phyloP scores from a whole-genome alignment of 495 filamentous ascomycete genomes.

The Paragyromitra xinjiangensis region DNA sequence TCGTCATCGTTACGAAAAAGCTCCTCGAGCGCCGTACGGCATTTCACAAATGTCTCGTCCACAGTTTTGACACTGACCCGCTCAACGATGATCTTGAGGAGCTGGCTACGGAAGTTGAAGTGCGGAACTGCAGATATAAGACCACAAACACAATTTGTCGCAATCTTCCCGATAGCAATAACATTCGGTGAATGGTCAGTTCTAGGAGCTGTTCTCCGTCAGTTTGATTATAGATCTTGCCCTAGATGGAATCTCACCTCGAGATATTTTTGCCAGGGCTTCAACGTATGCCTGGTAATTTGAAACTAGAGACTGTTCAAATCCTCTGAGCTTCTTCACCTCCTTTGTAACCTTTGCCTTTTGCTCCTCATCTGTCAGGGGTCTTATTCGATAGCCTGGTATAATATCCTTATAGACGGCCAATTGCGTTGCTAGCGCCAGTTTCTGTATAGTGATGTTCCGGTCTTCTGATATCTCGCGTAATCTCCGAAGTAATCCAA shows the following conservation, averaged over 20 bases:
- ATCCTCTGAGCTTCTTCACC: constrained; percentile 78
- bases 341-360: constrained; percentile 88
- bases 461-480: constrained; percentile 74
- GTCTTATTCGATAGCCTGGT: constrained; percentile 92
- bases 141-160: constrained; percentile 83
- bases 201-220: constrained; percentile 38
- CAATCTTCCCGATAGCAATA: constrained; percentile 68
- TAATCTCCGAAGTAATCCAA: constrained; percentile 73
- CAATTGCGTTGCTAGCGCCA: constrained; percentile 83
- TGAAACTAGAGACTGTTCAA: constrained; percentile 81
- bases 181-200: constrained; percentile 36
- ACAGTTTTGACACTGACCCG: constrained; percentile 75
- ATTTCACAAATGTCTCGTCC: constrained; percentile 79
- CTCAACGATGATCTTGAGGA: constrained; percentile 84
- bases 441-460: constrained; percentile 78
- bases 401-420: constrained; percentile 96
- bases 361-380: constrained; percentile 74
- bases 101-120: constrained; percentile 91
- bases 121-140: constrained; percentile 83
- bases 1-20: constrained; percentile 89
- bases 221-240: background rate
- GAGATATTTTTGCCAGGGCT: constrained; percentile 69
- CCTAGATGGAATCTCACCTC: constrained; percentile 49
- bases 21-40: constrained; percentile 78
- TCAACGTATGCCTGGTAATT: constrained; percentile 86